These are phyloP conservation scores for Acrocalymma vagum DNA, from an alignment of 2,329 filamentous ascomycete species.

Conservation along the genomic window DNA sequence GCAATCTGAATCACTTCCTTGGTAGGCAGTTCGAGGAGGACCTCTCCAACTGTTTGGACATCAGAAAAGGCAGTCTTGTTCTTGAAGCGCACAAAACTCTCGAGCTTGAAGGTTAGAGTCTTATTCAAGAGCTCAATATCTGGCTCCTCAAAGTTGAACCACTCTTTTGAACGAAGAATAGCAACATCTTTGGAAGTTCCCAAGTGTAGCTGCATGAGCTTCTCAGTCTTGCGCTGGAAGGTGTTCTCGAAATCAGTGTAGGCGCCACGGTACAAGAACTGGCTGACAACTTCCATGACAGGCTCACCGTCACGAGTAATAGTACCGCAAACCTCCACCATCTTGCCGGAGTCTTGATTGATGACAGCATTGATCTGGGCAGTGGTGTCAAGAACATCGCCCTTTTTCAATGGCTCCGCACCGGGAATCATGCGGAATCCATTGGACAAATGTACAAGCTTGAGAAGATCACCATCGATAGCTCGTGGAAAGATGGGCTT, in stretches of 20 bases:
- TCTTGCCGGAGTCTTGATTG: slow-evolving; percentile 98
- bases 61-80: slow-evolving; percentile 91
- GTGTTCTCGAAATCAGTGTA: slow-evolving; percentile 98
- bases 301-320: slow-evolving; percentile 83
- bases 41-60: slow-evolving; percentile 90
- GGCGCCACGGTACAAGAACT: slow-evolving; percentile 93
- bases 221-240: slow-evolving; percentile 97
- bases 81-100: slow-evolving; percentile 92
- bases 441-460: slow-evolving; percentile 96
- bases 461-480: slow-evolving; percentile 95
- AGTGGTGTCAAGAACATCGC: slow-evolving; percentile 89
- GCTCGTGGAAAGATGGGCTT: slow-evolving; percentile 98
- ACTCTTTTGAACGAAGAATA: slow-evolving; percentile 94
- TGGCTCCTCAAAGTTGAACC: slow-evolving; percentile 88
- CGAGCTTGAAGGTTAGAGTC: slow-evolving; percentile 94
- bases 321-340: slow-evolving; percentile 99
- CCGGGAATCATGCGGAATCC: slow-evolving; percentile 98
- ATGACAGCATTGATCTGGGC: slow-evolving; percentile 97
- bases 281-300: slow-evolving; percentile 98
- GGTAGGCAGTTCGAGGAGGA: slow-evolving; percentile 90
- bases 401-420: slow-evolving; percentile 93
- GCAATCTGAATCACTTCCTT: slow-evolving; percentile 98
- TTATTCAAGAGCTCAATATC: slow-evolving; percentile 90
- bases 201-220: slow-evolving; percentile 91
- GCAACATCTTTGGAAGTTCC: slow-evolving; percentile 90